A percentile compares a stretch with the other conserved stretches of the same genome.
phyloP scores from a whole-genome alignment of 1,284 basidiomycete species.

The Apiotrichum mycotoxinovorans region DNA sequence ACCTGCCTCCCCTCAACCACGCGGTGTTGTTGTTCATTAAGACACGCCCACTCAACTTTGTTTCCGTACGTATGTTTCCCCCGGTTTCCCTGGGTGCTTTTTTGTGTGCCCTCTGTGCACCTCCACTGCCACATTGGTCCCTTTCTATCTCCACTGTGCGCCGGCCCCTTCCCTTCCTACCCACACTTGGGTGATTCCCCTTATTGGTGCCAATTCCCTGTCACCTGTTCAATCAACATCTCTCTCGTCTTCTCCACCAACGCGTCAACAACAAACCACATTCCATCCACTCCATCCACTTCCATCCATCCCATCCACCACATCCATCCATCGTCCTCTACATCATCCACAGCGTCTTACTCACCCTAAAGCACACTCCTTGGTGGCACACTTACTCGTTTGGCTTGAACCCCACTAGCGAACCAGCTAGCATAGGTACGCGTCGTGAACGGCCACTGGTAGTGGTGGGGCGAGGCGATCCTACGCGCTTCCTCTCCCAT shows the following conservation, averaged over 20 bases:
- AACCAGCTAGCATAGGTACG: neutral
- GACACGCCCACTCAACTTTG: neutral
- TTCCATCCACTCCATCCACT: slow-evolving; percentile 1
- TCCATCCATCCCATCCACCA: neutral
- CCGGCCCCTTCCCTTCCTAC: neutral
- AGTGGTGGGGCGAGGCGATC: neutral
- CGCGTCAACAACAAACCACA: neutral
- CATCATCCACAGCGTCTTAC: neutral
- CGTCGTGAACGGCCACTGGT: neutral
- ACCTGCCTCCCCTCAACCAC: neutral
- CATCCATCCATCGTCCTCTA: neutral
- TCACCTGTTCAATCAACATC: neutral
- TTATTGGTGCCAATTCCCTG: neutral
- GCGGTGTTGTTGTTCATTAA: neutral
- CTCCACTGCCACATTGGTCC: neutral
- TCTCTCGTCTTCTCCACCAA: neutral
- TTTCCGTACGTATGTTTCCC: neutral
- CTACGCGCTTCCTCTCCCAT: neutral
- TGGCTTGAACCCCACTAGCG: neutral
- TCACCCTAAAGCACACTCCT: neutral
- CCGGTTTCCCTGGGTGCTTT: no score
- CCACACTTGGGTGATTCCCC: no score
- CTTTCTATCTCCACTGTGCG: neutral
- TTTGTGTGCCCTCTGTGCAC: no score
- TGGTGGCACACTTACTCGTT: neutral